Evolutionary conservation across 352 stramenopile species (phyloP).

Genomic region (Globisporangium barbulae): DNA sequence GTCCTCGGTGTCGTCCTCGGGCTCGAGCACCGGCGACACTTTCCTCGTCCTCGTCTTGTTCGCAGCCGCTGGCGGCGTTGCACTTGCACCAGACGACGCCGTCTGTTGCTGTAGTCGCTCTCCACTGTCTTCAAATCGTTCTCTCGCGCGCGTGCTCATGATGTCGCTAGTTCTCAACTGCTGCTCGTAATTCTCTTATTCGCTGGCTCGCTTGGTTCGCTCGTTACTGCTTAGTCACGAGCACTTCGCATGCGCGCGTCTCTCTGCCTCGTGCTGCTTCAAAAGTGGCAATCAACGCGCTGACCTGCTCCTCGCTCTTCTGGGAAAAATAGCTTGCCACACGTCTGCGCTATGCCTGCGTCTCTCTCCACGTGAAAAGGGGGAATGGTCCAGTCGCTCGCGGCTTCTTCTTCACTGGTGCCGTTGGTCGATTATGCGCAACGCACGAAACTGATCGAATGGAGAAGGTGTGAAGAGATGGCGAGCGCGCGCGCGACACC

Average conservation of each 20-base stretch:
- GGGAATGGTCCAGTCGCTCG: not conserved
- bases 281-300: not conserved
- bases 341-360: not conserved
- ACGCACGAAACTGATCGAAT: conserved; percentile 2
- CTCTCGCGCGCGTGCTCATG: conserved; percentile 12
- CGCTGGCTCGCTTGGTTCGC: not conserved
- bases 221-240: not conserved
- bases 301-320: conserved; percentile 2
- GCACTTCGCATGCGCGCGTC: not conserved
- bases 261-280: not conserved
- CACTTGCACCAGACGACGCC: not conserved
- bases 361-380: not conserved
- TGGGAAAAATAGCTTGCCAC: not conserved
- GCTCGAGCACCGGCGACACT: conserved; percentile 31
- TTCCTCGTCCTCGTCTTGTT: conserved; percentile 38
- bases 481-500: not conserved
- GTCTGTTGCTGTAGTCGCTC: not conserved
- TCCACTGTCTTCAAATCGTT: conserved; percentile 9
- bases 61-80: not conserved
- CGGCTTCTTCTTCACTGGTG: not conserved
- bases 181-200: not conserved
- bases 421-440: not conserved
- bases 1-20: conserved; percentile 34
- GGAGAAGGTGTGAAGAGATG: conserved; percentile 2
- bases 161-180: not conserved